Conservation (phyloP, 108 stramenopile species). For the Nitzschia palea region DNA sequence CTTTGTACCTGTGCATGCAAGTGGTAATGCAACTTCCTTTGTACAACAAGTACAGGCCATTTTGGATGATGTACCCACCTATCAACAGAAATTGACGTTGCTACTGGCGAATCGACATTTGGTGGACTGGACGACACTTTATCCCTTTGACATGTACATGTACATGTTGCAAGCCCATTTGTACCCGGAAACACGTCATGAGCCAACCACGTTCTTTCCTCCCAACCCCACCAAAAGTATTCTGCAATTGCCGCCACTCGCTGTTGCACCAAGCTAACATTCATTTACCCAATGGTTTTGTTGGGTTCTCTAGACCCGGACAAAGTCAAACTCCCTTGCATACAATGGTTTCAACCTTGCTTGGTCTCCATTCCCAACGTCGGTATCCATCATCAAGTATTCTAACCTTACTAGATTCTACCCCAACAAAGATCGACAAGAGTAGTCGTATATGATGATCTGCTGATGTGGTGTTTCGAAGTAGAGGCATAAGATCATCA, state of each 20-base stretch:
- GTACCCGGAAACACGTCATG: constrained; percentile 31
- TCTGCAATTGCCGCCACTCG: neutral
- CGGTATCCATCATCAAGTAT: too few species aligned
- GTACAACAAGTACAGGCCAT: neutral
- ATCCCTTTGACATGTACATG: constrained; percentile 32
- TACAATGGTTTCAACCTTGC: too few species aligned
- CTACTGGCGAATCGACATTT: constrained; percentile 25
- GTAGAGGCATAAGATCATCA: too few species aligned
- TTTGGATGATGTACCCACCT: constrained; percentile 1
- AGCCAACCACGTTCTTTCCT: neutral
- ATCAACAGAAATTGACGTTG: neutral
- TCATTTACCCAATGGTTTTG: too few species aligned
- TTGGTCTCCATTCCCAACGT: too few species aligned
- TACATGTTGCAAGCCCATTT: constrained; percentile 17
- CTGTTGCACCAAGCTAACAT: too few species aligned
- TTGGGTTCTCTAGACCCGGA: too few species aligned
- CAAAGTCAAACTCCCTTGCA: too few species aligned
- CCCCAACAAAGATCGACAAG: too few species aligned
- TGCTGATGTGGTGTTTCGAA: too few species aligned
- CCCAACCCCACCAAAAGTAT: neutral
- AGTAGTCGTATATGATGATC: too few species aligned
- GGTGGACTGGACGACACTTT: constrained; percentile 23
- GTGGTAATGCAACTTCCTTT: neutral
- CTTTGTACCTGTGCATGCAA: constrained; percentile 16
- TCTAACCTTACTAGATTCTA: too few species aligned